phyloP scores from a whole-genome alignment of 2,329 filamentous ascomycete species.

The Neofusicoccum kwambonambiense region DNA sequence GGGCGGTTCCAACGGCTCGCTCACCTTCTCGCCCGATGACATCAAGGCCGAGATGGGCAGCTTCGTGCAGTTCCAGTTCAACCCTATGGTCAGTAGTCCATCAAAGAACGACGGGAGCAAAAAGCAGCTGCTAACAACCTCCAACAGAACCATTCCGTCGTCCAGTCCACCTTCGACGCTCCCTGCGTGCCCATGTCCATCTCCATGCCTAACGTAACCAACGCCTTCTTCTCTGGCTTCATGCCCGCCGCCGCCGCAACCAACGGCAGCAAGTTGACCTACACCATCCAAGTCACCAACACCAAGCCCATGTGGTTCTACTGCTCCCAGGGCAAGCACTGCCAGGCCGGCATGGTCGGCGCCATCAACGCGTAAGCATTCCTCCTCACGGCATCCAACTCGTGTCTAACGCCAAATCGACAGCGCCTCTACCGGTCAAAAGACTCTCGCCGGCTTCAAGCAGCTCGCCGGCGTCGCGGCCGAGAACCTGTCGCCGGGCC shows the following conservation, averaged over 20 bases:
- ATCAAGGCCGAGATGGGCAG: slow-evolving; percentile 62
- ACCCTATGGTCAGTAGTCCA: slow-evolving; percentile 28
- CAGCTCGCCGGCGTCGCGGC: slow-evolving; percentile 39
- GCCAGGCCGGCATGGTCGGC: slow-evolving; percentile 71
- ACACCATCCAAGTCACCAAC: slow-evolving; percentile 68
- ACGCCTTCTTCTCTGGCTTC: slow-evolving; percentile 64
- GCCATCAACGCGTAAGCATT: slow-evolving; percentile 69
- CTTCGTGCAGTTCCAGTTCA: slow-evolving; percentile 55
- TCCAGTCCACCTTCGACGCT: slow-evolving; percentile 71
- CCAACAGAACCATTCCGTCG: slow-evolving; percentile 70
- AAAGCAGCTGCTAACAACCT: no score
- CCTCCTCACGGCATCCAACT: no score
- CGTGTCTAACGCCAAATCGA: slow-evolving; percentile 26
- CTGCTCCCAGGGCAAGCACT: slow-evolving; percentile 73
- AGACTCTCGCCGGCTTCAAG: slow-evolving; percentile 35
- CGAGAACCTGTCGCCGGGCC: slow-evolving; percentile 41
- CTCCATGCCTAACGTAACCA: slow-evolving; percentile 41
- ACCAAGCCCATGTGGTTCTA: slow-evolving; percentile 75
- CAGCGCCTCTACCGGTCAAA: slow-evolving; percentile 31
- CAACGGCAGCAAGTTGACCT: slow-evolving; percentile 57
- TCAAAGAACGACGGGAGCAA: slow-evolving; percentile 24
- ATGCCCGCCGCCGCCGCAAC: slow-evolving; percentile 48
- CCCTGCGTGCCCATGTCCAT: slow-evolving; percentile 64
- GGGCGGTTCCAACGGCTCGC: slow-evolving; percentile 50
- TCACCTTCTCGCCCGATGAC: slow-evolving; percentile 66